Evolutionary conservation across 352 stramenopile species (phyloP).

Genomic region (Pythium graminicola): DNA sequence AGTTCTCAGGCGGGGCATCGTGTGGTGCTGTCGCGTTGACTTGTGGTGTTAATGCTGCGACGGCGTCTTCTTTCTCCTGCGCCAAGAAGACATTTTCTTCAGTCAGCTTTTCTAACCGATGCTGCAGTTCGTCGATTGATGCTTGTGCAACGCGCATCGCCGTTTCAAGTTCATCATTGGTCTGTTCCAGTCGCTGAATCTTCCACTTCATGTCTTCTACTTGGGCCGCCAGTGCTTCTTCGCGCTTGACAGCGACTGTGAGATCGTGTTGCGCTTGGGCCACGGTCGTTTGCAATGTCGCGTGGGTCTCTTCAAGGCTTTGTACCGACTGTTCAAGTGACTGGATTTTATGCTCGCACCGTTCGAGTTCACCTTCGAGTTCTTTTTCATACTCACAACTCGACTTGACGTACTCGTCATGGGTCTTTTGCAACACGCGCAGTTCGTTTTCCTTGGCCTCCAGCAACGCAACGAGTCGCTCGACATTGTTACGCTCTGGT

Average conservation of each 20-base stretch:
- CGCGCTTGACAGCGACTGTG: constrained; percentile 18
- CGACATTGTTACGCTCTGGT: not conserved
- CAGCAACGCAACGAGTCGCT: constrained; percentile 20
- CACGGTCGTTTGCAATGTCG: constrained; percentile 16
- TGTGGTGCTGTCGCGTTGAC: no score
- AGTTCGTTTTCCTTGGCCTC: constrained; percentile 34
- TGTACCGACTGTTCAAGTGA: constrained; percentile 25
- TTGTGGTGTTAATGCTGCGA: not conserved
- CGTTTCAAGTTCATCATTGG: constrained; percentile 66
- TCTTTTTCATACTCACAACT: constrained; percentile 73
- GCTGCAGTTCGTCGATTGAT: constrained; percentile 53
- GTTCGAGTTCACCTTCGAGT: constrained; percentile 53
- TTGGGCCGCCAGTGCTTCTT: constrained; percentile 32
- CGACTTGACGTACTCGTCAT: constrained; percentile 70
- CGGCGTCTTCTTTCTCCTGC: constrained; percentile 55
- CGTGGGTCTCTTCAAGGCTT: constrained; percentile 29
- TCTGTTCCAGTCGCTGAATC: constrained; percentile 61
- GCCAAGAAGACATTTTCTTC: constrained; percentile 67
- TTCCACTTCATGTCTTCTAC: constrained; percentile 52
- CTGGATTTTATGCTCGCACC: constrained; percentile 38
- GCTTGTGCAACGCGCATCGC: constrained; percentile 49
- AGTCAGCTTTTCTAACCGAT: constrained; percentile 42
- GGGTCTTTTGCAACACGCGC: constrained; percentile 41
- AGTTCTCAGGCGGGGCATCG: no score
- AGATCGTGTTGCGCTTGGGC: constrained; percentile 26